A percentile compares a stretch with the other conserved stretches of the same genome.
Conservation (phyloP, 805 yeast species). For the Nakazawaea laoshanensis region DNA sequence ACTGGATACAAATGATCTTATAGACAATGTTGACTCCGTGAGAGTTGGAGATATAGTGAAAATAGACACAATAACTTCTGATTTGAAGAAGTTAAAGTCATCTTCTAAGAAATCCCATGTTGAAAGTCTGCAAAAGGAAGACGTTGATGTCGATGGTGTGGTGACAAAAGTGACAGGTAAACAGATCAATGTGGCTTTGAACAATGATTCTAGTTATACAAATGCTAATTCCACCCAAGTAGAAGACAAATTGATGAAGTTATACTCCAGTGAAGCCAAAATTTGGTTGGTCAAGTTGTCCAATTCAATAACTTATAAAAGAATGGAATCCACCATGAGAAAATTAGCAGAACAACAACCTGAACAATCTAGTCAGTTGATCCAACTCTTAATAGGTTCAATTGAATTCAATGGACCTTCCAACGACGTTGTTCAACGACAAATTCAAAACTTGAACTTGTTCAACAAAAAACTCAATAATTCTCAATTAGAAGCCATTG, state of each 20-base stretch:
- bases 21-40: constrained; percentile 40
- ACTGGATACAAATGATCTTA: constrained; percentile 20
- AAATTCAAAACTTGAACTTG: constrained; percentile 19
- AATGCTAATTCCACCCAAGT: constrained; percentile 19
- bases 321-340: constrained; percentile 74
- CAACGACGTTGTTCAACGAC: constrained; percentile 5
- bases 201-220: constrained; percentile 29
- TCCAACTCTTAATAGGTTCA: constrained; percentile 40
- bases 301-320: constrained; percentile 63
- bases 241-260: constrained; percentile 40
- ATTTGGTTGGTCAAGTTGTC: constrained; percentile 63
- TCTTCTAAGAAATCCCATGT: constrained; percentile 21
- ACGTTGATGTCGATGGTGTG: constrained; percentile 48
- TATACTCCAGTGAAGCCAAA: constrained; percentile 35
- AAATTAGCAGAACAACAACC: constrained; percentile 42
- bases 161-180: constrained; percentile 44
- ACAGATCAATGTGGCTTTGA: constrained; percentile 50
- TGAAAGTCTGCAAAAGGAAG: constrained; percentile 16
- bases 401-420: constrained; percentile 23
- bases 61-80: constrained; percentile 39
- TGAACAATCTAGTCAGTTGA: constrained; percentile 26
- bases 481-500: constrained; percentile 69
- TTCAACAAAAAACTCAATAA: constrained; percentile 42
- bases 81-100: constrained; percentile 19
- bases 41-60: constrained; percentile 73